Percentiles rank a stretch among this genome's conserved stretches.
Evolutionary conservation across 2,329 filamentous ascomycete species (phyloP).

Genomic region (Fusarium pseudonygamai): DNA sequence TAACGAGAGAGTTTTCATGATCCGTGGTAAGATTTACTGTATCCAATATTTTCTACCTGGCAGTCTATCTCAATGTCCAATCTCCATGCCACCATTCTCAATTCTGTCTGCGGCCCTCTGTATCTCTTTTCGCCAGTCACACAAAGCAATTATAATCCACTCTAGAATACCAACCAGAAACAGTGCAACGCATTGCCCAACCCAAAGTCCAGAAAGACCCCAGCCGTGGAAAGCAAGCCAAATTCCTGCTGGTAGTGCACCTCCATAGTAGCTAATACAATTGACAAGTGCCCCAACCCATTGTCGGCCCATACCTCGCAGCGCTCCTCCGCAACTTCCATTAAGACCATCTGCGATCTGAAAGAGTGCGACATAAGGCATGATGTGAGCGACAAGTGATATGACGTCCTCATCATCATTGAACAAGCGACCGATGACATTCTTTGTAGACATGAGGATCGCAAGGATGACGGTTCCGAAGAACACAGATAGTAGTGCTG

Average conservation of each 20-base stretch:
- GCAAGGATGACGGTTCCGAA: conserved; percentile 74
- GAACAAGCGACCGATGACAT: conserved; percentile 81
- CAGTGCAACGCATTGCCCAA: conserved; percentile 82
- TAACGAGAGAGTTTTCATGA: accelerated
- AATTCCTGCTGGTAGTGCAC: conserved; percentile 82
- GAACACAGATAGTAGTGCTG: conserved; percentile 76
- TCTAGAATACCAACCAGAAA: conserved; percentile 82
- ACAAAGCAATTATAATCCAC: conserved; percentile 81
- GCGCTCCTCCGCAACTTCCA: conserved; percentile 81
- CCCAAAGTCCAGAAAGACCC: conserved; percentile 83
- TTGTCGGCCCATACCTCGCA: conserved; percentile 86
- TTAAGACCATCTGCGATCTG: conserved; percentile 91
- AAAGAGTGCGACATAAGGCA: conserved; percentile 89
- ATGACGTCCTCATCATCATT: conserved; percentile 81
- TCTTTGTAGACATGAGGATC: conserved; percentile 74
- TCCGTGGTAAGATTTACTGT: accelerated
- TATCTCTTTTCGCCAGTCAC: conserved; percentile 71
- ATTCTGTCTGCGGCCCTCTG: conserved; percentile 40
- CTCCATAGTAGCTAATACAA: conserved; percentile 83
- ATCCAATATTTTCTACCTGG: too few species aligned
- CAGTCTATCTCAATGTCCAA: neutral
- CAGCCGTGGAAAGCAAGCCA: conserved; percentile 88
- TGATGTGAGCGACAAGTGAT: conserved; percentile 75
- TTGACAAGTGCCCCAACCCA: conserved; percentile 87
- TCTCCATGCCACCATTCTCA: conserved; percentile 29